Evolutionary conservation across 139 green algal genomes (phyloP).

Genomic region (Parachlorella kessleri): DNA sequence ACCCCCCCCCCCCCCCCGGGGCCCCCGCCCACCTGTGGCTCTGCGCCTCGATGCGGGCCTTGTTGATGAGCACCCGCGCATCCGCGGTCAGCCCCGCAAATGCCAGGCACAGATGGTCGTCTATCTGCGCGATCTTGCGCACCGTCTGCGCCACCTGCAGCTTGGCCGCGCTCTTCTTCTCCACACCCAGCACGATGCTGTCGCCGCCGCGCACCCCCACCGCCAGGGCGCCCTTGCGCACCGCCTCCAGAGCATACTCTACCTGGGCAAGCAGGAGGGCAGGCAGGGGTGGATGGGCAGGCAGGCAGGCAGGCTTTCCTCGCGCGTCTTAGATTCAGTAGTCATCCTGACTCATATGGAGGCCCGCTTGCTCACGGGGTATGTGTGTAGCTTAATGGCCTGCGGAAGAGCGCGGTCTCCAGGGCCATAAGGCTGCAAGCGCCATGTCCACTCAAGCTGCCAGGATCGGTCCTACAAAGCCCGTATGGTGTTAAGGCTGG

Average conservation of each 20-base stretch:
- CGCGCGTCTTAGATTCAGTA: no score
- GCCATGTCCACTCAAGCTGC: no score
- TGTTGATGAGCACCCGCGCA: conserved; percentile 95
- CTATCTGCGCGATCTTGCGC: conserved; percentile 95
- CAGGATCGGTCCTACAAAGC: no score
- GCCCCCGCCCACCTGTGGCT: conserved; percentile 52
- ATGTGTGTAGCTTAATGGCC: no score
- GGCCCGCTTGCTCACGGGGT: no score
- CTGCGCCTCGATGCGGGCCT: conserved; percentile 90
- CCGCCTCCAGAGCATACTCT: conserved; percentile 98
- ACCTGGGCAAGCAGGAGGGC: conserved; percentile 75
- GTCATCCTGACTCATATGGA: no score
- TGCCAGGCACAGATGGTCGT: conserved; percentile 96
- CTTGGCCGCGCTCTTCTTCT: conserved; percentile 96
- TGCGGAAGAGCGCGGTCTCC: no score
- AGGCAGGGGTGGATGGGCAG: no score
- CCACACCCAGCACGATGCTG: conserved; percentile 91
- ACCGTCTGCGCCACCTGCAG: conserved; percentile 94
- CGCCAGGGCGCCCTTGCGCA: conserved; percentile 92
- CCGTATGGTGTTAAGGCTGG: no score
- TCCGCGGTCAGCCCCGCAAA: conserved; percentile 98
- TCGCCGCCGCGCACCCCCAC: conserved; percentile 93
- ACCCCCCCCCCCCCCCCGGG: no score
- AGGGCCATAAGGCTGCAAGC: no score
- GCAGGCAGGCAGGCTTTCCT: no score